Base-by-base conservation (phyloP, 148 eudicot genomes). In the Chenopodium quinoa region DNA sequence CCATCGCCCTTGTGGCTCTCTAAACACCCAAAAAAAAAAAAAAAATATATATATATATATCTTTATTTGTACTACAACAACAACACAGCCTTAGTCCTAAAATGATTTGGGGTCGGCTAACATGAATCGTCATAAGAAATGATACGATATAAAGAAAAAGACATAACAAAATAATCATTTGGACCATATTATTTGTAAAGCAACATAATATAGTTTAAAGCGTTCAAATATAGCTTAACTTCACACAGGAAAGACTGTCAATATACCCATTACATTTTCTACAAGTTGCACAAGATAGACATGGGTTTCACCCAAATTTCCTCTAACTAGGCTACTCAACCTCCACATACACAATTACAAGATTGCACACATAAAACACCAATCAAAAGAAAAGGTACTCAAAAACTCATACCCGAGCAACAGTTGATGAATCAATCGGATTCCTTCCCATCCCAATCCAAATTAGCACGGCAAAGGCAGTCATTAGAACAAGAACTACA, bases 361-460 rank as follows among this genome's bases (percentile, higher is more conserved):
- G 9, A 71, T 20, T 3, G 32, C 32, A 76, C 44, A 70, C 62
- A 10, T 12, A 34, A 4, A 62, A 48, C 20, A 73, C 27, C 75
- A 81, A 47, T 27, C 48, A 8, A 20, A 83, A 73, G 76, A 29
- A 22, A 48, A 32, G 72, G 32, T 34, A 73, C 69, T 40, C 54
- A 71, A 58, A 85, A 79, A 68, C 78, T 67, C 90, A 85, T 92
- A 91, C 99, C 93, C 91, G 91, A 76, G 92, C 91, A 88, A 93
- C 91, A 40, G 88, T 85, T 75, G 86, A 78, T 44, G 99, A 90
- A 86, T 91, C 91, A 80, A 95, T 90, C 58, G 89, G 93, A 88
- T 88, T 91, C 80, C 84, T 90, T 82, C 93, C 95, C 92, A 83
- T 88, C 68, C 93, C 99, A 81, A 93, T 87, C 99, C 99, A 92